A percentile compares a stretch with the other conserved stretches of the same genome.
These are phyloP conservation scores for Arabidopsis suecica DNA, from an alignment of 345 rosid genomes.

Conservation along the genomic window DNA sequence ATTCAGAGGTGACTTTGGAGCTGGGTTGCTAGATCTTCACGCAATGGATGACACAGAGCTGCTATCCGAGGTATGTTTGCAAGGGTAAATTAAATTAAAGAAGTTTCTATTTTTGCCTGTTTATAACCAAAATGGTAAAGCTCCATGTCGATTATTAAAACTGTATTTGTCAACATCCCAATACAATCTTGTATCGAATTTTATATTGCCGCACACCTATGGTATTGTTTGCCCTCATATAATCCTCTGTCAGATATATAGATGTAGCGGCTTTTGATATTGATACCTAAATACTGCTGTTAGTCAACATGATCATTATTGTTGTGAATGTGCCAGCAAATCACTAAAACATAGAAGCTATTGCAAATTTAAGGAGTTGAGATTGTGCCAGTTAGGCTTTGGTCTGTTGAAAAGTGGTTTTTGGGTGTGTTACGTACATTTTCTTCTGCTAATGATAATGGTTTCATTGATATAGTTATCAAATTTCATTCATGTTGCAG, in stretches of 20 bases:
- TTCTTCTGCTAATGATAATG: neutral
- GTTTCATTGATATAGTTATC: neutral
- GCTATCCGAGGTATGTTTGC: constrained; percentile 77
- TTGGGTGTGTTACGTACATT: constrained; percentile 5
- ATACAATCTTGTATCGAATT: neutral
- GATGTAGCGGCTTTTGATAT: neutral
- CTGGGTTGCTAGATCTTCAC: constrained; percentile 97
- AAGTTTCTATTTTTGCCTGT: neutral
- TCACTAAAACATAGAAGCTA: neutral
- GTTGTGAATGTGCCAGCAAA: constrained; percentile 20
- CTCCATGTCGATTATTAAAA: neutral
- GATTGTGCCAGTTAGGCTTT: neutral
- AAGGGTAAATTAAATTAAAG: constrained; percentile 2
- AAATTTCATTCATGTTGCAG: constrained; percentile 54
- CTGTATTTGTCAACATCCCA: neutral
- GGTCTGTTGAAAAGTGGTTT: constrained; percentile 8
- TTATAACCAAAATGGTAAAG: neutral
- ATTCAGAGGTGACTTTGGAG: constrained; percentile 97
- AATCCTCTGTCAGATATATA: constrained; percentile 1
- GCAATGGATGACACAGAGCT: constrained; percentile 99
- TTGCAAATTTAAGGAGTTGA: constrained; percentile 18
- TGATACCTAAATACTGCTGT: constrained; percentile 4
- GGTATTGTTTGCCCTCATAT: neutral
- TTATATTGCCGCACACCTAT: neutral
- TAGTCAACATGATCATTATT: neutral